phyloP scores from a whole-genome alignment of 371 early-diverging fungal genomes.

The Apophysomyces sp. region DNA sequence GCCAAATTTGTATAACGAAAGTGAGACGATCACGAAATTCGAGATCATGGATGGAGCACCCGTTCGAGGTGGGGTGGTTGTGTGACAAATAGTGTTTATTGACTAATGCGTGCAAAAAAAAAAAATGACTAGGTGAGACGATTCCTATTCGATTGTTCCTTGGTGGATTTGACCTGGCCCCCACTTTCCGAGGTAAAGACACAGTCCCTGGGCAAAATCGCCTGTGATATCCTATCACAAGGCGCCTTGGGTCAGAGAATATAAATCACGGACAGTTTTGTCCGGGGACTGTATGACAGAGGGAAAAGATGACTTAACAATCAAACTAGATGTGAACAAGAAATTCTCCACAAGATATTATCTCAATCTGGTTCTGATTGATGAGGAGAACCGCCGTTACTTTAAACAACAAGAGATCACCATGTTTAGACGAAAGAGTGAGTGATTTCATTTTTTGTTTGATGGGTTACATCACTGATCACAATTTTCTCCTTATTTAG shows the following conservation, averaged over 20 bases:
- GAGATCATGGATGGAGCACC: slow-evolving; percentile 99
- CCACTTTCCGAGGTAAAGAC: slow-evolving; percentile 66
- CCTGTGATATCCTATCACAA: too few relatives aligned
- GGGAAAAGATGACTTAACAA: too few relatives aligned
- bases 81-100: neutral
- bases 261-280: too few relatives aligned
- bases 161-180: slow-evolving; percentile 95
- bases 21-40: slow-evolving; percentile 96
- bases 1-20: slow-evolving; percentile 96
- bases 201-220: neutral
- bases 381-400: slow-evolving; percentile 97
- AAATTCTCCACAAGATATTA: slow-evolving; percentile 97
- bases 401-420: slow-evolving; percentile 98
- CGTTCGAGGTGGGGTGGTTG: slow-evolving; percentile 65
- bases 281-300: too few relatives aligned
- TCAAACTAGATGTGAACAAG: slow-evolving; percentile 89
- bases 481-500: slow-evolving; percentile 2
- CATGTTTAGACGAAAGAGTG: slow-evolving; percentile 68
- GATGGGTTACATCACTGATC: neutral
- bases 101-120: neutral
- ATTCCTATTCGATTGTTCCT: slow-evolving; percentile 97
- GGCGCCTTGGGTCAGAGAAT: too few relatives aligned
- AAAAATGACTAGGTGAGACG: slow-evolving; percentile 72
- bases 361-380: slow-evolving; percentile 94
- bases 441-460: slow-evolving; percentile 5